Percentiles rank a stretch among this genome's conserved stretches.
Conservation (phyloP, 2,329 filamentous ascomycete genomes). For the Penicillium sp. region DNA sequence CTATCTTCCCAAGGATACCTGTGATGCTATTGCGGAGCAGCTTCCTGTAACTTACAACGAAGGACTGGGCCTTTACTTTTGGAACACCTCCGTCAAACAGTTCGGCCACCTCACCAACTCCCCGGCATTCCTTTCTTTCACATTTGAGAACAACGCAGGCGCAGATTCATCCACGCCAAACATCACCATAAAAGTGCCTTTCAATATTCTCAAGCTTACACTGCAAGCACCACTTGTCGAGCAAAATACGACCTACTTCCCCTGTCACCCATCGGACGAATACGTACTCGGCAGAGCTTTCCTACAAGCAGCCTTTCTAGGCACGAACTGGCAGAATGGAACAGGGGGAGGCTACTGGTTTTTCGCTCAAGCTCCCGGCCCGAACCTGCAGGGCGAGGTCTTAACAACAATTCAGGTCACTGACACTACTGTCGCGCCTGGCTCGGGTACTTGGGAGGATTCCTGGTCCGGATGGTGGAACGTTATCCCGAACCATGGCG, state of each 20-base stretch:
- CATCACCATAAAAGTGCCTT: constrained; percentile 24
- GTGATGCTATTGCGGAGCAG: constrained; percentile 39
- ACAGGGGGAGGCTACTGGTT: constrained; percentile 16
- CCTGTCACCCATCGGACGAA: constrained; percentile 12
- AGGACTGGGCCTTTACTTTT: constrained; percentile 43
- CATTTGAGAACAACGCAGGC: constrained; percentile 15
- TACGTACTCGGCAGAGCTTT: constrained; percentile 20
- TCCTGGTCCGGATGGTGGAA: not conserved
- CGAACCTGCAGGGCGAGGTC: not conserved
- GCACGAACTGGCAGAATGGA: constrained; percentile 9
- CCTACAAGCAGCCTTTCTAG: constrained; percentile 27
- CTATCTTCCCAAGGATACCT: constrained; percentile 42
- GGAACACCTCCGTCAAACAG: constrained; percentile 35
- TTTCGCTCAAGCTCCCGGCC: constrained; percentile 23
- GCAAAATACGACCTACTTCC: constrained; percentile 19
- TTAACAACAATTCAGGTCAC: not conserved
- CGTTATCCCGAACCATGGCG: not conserved
- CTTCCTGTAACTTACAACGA: constrained; percentile 42
- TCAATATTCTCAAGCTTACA: constrained; percentile 22
- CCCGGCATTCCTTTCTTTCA: constrained; percentile 23
- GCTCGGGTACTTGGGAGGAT: not conserved
- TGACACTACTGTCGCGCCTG: not conserved
- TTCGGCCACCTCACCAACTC: constrained; percentile 21
- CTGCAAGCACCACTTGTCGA: constrained; percentile 16
- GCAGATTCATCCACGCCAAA: not conserved